Evolutionary conservation across 1,284 basidiomycete genomes (phyloP).

Genomic region (Melampsora larici-populina): DNA sequence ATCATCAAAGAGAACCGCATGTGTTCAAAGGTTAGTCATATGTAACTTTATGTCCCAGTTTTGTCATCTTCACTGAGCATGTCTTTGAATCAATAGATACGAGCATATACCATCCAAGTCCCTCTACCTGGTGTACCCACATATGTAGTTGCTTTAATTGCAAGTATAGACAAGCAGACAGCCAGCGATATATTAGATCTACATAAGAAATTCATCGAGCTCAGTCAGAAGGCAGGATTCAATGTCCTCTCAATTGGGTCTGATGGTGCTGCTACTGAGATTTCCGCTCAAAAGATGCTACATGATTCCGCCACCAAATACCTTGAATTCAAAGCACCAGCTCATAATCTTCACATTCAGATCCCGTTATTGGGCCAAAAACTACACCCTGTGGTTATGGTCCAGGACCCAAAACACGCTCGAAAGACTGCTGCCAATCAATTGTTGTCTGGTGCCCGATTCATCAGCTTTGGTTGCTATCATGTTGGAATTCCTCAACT

Average conservation of each 20-base stretch:
- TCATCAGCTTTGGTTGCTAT: conserved; percentile 9
- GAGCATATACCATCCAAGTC: no score
- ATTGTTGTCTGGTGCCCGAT: conserved; percentile 10
- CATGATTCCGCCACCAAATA: not conserved
- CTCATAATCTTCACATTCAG: not conserved
- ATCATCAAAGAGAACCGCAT: not conserved
- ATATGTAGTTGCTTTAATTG: no score
- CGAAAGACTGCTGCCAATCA: conserved; percentile 17
- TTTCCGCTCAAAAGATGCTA: not conserved
- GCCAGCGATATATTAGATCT: not conserved
- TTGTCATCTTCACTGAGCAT: no score
- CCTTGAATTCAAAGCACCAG: not conserved
- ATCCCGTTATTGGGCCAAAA: not conserved
- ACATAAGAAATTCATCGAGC: not conserved
- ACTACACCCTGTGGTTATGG: not conserved
- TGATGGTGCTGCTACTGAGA: conserved; percentile 9
- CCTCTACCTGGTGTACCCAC: no score
- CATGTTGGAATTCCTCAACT: conserved; percentile 12
- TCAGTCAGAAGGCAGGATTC: not conserved
- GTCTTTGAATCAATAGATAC: not conserved
- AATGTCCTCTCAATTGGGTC: conserved; percentile 6
- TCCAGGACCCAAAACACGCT: conserved; percentile 21
- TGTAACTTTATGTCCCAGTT: no score
- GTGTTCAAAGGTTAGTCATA: not conserved
- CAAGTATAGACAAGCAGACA: conserved; percentile 10